Evolutionary conservation across 2,329 filamentous ascomycete genomes (phyloP), one percentile per base, ranked within the genome.

Genomic region (Harringtonia lauricola): DNA sequence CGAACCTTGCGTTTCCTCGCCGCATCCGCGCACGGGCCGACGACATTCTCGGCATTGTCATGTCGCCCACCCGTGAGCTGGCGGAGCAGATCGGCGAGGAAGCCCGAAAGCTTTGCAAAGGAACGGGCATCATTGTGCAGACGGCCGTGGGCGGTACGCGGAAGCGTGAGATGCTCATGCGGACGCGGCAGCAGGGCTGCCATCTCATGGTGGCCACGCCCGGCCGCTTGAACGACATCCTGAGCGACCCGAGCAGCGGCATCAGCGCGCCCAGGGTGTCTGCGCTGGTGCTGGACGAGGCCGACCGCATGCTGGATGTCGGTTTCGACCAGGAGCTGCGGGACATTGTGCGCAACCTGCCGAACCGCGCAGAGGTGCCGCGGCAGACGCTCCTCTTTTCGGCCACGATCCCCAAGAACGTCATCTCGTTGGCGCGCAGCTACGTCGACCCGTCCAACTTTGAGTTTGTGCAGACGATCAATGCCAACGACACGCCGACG

Each of bases 251-350:
- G 0, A 57, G 59, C 44, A 76, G 71, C 45, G 73, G 76, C 21
- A 75, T 94, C 33, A 66, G 68, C 19, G 84, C 85, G 62, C 88
- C 58, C 62, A 89, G 86, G 61, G 82, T 96, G 69, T 84, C 87
- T 60, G 45, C 92, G 53, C 73, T 98, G 37, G 88, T 96, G 51
- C 81, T 98, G 38, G 92, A 98, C 55, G 92, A 98, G 71, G 92
- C 92, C 55, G 92, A 98, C 65, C 86, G 92, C 55, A 95, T 98
- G 86, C 76, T 98, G 59, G 92, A 98, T 67, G 92, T 94, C 71
- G 92, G 85, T 3, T 90, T 90, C 55, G 70, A 81, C 45, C 67
- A 69, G 30, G 81, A 80, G 44, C 72, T 90, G 41, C 63, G 70
- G 40, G 60, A 74, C 2, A 86, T 90, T 44, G 64, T 78, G 44